Evolutionary conservation across 495 filamentous ascomycete genomes (phyloP), one percentile per base, ranked within the genome.

Genomic region (Aspergillus taichungensis): DNA sequence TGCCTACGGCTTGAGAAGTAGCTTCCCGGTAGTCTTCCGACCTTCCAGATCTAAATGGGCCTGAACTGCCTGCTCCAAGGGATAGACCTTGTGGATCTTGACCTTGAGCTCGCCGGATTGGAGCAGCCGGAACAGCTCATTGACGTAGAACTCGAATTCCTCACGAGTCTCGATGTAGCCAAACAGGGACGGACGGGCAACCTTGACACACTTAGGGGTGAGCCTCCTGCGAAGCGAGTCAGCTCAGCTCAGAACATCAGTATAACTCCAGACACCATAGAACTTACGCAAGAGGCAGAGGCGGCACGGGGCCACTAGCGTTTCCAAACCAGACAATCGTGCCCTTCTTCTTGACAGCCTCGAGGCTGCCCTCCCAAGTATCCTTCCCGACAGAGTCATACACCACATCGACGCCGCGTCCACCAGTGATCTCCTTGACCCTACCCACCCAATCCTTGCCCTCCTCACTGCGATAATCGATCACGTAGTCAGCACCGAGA

Each of bases 371-470:
- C 47, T 96, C 89, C 71, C 94, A 95, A 0, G 92, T 96, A 42
- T 75, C 72, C 69, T 84, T 84, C 7, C 92, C 92, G 12, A 95
- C 88, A 13, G 85, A 83, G 62, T 98, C 92, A 63, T 90, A 95
- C 8, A 96, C 82, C 8, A 83, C 88, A 47, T 70, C 71, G 2
- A 88, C 85, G 8, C 92, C 92, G 38, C 75, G 57, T 1, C 82
- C 80, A 10, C 64, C 68, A 1, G 87, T 92, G 34, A 84, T 78
- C 56, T 89, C 81, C 58, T 74, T 76, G 2, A 91, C 82, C 57
- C 65, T 59, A 42, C 71, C 62, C 14, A 80, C 73, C 55, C 87
- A 81, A 49, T 84, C 78, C 50, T 77, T 80, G 5, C 68, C 80
- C 52, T 74, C 78, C 47, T 86, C 83, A 11, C 72, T 69, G 43